phyloP scores from a whole-genome alignment of 306 rosid genomes.

The Cicer pinnatifidum region DNA sequence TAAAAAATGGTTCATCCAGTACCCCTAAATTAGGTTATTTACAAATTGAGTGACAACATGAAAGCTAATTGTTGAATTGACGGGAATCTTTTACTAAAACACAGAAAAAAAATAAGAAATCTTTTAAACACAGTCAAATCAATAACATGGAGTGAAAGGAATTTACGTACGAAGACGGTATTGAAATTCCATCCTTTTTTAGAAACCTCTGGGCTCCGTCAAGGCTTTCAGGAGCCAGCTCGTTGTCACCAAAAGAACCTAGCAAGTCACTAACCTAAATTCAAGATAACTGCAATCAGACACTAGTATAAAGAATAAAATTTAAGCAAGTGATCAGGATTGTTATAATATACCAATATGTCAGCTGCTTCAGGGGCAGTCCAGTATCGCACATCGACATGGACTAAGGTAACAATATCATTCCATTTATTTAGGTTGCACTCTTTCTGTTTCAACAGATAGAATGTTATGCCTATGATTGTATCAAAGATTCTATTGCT shows the following conservation, averaged over 20 bases:
- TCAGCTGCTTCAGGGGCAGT: conserved; percentile 11
- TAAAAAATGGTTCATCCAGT: conserved; percentile 2
- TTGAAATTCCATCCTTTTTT: conserved; percentile 73
- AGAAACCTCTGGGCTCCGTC: conserved; percentile 76
- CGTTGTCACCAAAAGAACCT: conserved; percentile 45
- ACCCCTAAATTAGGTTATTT: neutral
- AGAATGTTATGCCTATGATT: conserved; percentile 1
- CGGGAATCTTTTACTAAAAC: neutral
- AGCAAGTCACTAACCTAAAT: conserved; percentile 1
- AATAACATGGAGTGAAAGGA: neutral
- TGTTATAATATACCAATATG: conserved; percentile 12
- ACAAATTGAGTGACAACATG: neutral
- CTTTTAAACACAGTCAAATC: neutral
- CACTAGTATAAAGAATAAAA: conserved; percentile 2
- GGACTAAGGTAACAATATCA: conserved; percentile 2
- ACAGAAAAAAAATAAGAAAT: neutral
- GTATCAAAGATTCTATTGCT: neutral
- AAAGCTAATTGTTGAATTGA: neutral
- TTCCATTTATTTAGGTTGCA: neutral
- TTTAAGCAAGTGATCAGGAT: neutral
- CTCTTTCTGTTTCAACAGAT: neutral
- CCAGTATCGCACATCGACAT: neutral
- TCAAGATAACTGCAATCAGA: conserved; percentile 10
- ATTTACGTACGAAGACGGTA: conserved; percentile 60
- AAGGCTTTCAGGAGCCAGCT: conserved; percentile 85